phyloP scores from a whole-genome alignment of 108 stramenopile species.

The Skeletonema tropicum region DNA sequence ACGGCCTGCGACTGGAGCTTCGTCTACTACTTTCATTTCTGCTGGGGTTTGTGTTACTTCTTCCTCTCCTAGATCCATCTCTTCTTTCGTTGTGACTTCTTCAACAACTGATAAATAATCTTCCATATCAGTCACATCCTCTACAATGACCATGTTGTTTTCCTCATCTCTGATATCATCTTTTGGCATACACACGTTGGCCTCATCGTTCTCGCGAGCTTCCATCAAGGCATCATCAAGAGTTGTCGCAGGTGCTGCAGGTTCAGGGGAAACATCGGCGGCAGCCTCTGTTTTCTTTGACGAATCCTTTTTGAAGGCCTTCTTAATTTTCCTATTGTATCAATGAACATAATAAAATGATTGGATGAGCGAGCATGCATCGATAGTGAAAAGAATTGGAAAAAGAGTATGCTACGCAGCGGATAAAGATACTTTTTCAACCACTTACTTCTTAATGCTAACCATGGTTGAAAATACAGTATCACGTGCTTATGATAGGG shows the following conservation, averaged over 20 bases:
- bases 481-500: too few relatives aligned
- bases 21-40: conserved; percentile 9
- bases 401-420: too few relatives aligned
- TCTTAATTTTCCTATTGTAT: background rate
- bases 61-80: background rate
- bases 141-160: background rate
- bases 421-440: background rate
- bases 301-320: background rate
- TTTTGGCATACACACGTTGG: background rate
- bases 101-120: conserved; percentile 21
- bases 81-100: conserved; percentile 32
- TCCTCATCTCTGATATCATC: conserved; percentile 7
- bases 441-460: background rate
- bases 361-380: background rate
- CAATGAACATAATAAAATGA: background rate
- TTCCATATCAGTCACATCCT: conserved; percentile 19
- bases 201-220: conserved; percentile 32
- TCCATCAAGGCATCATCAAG: conserved; percentile 36
- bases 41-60: background rate
- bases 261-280: background rate
- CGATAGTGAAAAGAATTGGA: background rate
- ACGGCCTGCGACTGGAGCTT: background rate
- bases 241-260: background rate
- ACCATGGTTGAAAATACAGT: conserved; percentile 1
- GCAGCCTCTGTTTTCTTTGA: background rate